Conservation (phyloP, 306 rosid species). For the Albizia julibrissin region DNA sequence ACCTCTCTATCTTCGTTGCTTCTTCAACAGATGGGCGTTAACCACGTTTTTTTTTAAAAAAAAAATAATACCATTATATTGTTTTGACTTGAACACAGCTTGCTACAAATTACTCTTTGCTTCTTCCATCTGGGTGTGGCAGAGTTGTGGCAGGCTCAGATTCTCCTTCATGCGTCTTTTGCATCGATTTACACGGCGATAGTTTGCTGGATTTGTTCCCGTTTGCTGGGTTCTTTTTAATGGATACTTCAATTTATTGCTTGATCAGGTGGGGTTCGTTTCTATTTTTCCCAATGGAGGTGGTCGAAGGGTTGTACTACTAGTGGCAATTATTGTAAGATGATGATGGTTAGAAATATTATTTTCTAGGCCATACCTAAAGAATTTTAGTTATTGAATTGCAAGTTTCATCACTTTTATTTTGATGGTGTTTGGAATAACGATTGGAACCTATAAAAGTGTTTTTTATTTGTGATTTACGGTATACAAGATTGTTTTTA, state of each 20-base stretch:
- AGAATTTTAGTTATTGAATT: too few relatives aligned
- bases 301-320: conserved; percentile 35
- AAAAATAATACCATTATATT: too few relatives aligned
- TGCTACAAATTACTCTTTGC: not conserved
- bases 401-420: too few relatives aligned
- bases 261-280: conserved; percentile 16
- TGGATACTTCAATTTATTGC: conserved; percentile 36
- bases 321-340: conserved; percentile 6
- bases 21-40: too few relatives aligned
- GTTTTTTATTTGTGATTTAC: too few relatives aligned
- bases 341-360: too few relatives aligned
- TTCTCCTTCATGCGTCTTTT: conserved; percentile 32
- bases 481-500: too few relatives aligned
- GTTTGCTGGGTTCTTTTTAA: not conserved
- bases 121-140: conserved; percentile 4
- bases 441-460: too few relatives aligned
- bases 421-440: too few relatives aligned
- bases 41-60: too few relatives aligned
- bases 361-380: too few relatives aligned
- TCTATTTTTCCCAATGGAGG: conserved; percentile 43
- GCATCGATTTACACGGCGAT: conserved; percentile 39
- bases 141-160: conserved; percentile 10
- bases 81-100: not conserved
- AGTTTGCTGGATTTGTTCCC: conserved; percentile 28
- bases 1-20: too few relatives aligned